These are phyloP conservation scores for Candida tetrigidarum DNA, from an alignment of 1,139 yeast genomes.

Conservation along the genomic window DNA sequence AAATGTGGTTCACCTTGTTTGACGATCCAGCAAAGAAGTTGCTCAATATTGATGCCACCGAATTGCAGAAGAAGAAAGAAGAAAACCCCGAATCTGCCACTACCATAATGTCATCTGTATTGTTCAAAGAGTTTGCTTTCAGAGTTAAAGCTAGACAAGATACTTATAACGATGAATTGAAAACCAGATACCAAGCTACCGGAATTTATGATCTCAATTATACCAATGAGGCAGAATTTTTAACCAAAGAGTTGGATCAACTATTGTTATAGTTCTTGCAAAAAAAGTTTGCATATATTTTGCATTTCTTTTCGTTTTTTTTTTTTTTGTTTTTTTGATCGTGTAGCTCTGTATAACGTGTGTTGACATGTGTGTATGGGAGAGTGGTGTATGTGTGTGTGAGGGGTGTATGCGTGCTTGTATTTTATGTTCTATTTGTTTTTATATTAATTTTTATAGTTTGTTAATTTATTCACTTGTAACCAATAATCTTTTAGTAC, in stretches of 20 bases:
- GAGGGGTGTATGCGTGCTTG: conserved; percentile 8
- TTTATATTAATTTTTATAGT: conserved; percentile 30
- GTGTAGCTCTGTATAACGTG: no score
- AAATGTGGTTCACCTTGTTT: conserved; percentile 85
- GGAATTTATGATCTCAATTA: conserved; percentile 60
- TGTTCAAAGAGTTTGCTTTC: conserved; percentile 72
- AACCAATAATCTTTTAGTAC: conserved; percentile 71
- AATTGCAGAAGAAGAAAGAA: conserved; percentile 54
- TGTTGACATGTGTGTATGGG: no score
- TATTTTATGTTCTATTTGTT: conserved; percentile 1
- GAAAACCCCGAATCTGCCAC: conserved; percentile 51
- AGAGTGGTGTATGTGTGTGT: conserved; percentile 11
- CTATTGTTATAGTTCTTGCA: conserved; percentile 36
- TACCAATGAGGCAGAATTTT: conserved; percentile 61
- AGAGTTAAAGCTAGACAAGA: conserved; percentile 85
- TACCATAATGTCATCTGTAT: conserved; percentile 52
- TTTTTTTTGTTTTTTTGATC: no score
- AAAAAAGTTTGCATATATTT: no score
- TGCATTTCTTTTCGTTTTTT: no score
- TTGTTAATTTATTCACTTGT: conserved; percentile 51
- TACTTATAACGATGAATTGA: conserved; percentile 74
- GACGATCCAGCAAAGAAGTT: conserved; percentile 80
- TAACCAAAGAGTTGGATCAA: conserved; percentile 55
- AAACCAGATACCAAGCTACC: conserved; percentile 75
- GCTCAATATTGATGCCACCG: conserved; percentile 72